Evolutionary conservation across 495 filamentous ascomycete species (phyloP), one percentile per base, ranked within the genome.

Genomic region (Gamarada debralockiae): DNA sequence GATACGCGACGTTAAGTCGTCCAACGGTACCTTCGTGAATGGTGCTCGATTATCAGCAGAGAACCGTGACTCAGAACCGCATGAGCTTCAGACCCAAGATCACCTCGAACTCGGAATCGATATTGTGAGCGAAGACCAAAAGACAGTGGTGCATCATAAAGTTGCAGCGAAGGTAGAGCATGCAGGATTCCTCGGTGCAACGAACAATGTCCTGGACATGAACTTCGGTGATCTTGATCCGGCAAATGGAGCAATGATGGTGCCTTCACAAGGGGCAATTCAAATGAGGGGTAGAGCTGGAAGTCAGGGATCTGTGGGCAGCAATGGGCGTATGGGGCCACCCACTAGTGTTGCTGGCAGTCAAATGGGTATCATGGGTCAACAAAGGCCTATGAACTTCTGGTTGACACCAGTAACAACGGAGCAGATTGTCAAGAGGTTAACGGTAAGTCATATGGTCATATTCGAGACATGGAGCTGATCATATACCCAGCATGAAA

Each of bases 11-110:
- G 86, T 98, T 57, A 97, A 96, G 67, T 97, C 93, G 3, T 97
- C 93, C 2, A 98, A 98, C 61, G 93, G 93, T 36, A 98, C 93
- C 0, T 98, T 98, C 68, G 92, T 98, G 48, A 98, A 97, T 53
- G 90, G 89, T n/a, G 77, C 83, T 15, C 82, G 93, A 21, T 65
- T 98, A 44, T 97, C 93, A 8, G 86, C 80, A 23, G 93, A 98
- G 61, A 97, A 96, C 60, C 79, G 89, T 55, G 93, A 98, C 60
- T 96, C 92, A 1, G 93, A 98, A 37, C 90, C 93, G 0, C 89
- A 96, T 58, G 90, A 96, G 60, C 70, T 98, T 22, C 82, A 89
- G 52, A 87, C 91, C 51, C 80, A 86, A 57, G 93, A 97, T 65
- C 84, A 91, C 34, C 69, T 98, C 24, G 93, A 98, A 63, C 71